A percentile compares a stretch with the other conserved stretches of the same genome.
These are phyloP conservation scores for Glycine soja DNA, from an alignment of 306 rosid species.

Conservation along the genomic window DNA sequence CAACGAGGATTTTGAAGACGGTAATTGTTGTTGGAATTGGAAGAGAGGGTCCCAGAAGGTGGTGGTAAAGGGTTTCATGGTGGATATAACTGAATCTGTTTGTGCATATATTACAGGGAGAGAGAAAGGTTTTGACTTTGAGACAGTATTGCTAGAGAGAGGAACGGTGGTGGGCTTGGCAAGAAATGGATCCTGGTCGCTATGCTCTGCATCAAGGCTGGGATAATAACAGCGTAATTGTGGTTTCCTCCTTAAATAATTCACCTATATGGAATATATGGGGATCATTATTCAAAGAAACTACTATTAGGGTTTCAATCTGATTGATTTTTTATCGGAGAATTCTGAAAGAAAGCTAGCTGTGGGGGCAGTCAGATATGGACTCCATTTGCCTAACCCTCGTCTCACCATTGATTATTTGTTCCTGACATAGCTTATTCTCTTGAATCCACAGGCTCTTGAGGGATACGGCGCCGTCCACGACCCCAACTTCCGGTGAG, in stretches of 20 bases:
- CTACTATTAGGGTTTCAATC: conserved; percentile 82
- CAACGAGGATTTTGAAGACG: conserved; percentile 60
- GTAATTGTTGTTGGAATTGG: conserved; percentile 44
- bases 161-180: conserved; percentile 53
- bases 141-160: conserved; percentile 46
- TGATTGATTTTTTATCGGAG: conserved; percentile 80
- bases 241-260: conserved; percentile 99
- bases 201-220: conserved; percentile 97
- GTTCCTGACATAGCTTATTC: conserved; percentile 99
- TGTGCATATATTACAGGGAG: conserved; percentile 84
- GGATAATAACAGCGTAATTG: conserved; percentile 99
- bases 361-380: conserved; percentile 93
- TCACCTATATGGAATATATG: conserved; percentile 88
- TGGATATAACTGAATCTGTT: conserved; percentile 81
- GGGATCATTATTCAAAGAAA: conserved; percentile 84
- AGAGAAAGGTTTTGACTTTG: conserved; percentile 57
- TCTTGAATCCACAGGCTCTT: conserved; percentile 99
- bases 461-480: conserved; percentile 92
- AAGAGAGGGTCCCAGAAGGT: conserved; percentile 66
- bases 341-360: conserved; percentile 55
- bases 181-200: conserved; percentile 98
- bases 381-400: conserved; percentile 99
- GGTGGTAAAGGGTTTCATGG: conserved; percentile 63
- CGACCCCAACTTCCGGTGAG: conserved; percentile 97
- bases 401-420: conserved; percentile 81